These are phyloP conservation scores for Didymella lethalis DNA, from an alignment of 2,329 filamentous ascomycete species.

Conservation along the genomic window DNA sequence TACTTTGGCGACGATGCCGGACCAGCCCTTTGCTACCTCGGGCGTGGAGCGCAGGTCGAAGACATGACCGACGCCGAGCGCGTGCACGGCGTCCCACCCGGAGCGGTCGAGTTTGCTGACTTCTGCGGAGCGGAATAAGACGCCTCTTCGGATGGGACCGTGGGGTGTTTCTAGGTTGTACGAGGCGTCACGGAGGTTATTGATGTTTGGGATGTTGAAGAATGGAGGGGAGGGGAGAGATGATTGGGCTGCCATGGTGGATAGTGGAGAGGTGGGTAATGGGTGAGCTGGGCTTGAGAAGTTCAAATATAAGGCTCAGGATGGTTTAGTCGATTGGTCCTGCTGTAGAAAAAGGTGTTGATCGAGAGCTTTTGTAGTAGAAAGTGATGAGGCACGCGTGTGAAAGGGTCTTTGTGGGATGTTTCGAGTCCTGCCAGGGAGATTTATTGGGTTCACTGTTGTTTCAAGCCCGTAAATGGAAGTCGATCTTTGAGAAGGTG, in stretches of 20 bases:
- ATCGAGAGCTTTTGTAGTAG: too few relatives aligned
- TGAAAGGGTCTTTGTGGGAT: not conserved
- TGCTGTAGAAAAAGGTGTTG: too few relatives aligned
- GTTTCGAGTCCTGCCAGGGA: not conserved
- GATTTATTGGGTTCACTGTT: not conserved
- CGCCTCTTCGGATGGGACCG: constrained; percentile 58
- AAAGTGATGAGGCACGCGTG: not conserved
- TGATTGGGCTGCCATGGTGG: not conserved
- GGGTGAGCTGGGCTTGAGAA: not conserved
- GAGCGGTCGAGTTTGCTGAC: constrained; percentile 50
- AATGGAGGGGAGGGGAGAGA: constrained; percentile 42
- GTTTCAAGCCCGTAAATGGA: not conserved
- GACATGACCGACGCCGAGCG: constrained; percentile 68
- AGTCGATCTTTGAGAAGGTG: not conserved
- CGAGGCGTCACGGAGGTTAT: constrained; percentile 47
- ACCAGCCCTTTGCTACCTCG: constrained; percentile 62
- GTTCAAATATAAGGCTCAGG: too few relatives aligned
- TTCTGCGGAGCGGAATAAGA: constrained; percentile 74
- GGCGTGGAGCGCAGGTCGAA: constrained; percentile 72
- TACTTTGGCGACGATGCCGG: constrained; percentile 33
- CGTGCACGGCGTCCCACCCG: constrained; percentile 38
- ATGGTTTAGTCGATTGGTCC: not conserved
- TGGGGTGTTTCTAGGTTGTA: constrained; percentile 26
- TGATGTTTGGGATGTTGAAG: constrained; percentile 42
- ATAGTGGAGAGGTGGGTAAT: not conserved